phyloP scores from a whole-genome alignment of 768 basidiomycete genomes.

The Tephrocybe sp. region DNA sequence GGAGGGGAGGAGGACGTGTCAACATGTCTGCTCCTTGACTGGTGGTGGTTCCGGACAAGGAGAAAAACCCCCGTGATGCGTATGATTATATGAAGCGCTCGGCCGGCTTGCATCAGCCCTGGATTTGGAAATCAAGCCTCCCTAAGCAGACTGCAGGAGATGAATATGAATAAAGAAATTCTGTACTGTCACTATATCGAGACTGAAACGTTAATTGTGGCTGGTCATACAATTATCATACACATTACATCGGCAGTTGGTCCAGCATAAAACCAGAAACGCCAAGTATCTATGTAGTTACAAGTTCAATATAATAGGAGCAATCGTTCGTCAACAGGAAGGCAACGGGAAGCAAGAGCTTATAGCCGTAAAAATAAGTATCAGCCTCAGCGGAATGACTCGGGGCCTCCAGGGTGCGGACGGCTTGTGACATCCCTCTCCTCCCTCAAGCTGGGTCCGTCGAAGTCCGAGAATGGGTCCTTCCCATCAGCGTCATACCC shows the following conservation, averaged over 20 bases:
- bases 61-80: conserved; percentile 11
- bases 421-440: conserved; percentile 48
- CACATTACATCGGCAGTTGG: too few species aligned
- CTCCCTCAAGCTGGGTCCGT: conserved; percentile 24
- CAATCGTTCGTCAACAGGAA: too few species aligned
- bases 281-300: not conserved
- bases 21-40: conserved; percentile 31
- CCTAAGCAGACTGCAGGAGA: too few species aligned
- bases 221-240: too few species aligned
- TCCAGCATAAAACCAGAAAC: too few species aligned
- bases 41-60: conserved; percentile 43
- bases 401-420: conserved; percentile 33
- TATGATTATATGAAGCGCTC: conserved; percentile 4
- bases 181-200: too few species aligned
- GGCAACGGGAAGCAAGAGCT: too few species aligned
- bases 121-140: too few species aligned
- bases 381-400: conserved; percentile 22
- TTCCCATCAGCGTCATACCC: conserved; percentile 44
- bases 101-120: too few species aligned
- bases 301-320: too few species aligned
- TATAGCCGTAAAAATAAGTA: not conserved
- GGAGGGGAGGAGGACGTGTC: conserved; percentile 42
- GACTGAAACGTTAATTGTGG: too few species aligned
- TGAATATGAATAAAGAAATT: too few species aligned
- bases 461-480: conserved; percentile 60